These are phyloP conservation scores for Catharanthus roseus DNA, from an alignment of 257 asterid genomes.

Conservation along the genomic window DNA sequence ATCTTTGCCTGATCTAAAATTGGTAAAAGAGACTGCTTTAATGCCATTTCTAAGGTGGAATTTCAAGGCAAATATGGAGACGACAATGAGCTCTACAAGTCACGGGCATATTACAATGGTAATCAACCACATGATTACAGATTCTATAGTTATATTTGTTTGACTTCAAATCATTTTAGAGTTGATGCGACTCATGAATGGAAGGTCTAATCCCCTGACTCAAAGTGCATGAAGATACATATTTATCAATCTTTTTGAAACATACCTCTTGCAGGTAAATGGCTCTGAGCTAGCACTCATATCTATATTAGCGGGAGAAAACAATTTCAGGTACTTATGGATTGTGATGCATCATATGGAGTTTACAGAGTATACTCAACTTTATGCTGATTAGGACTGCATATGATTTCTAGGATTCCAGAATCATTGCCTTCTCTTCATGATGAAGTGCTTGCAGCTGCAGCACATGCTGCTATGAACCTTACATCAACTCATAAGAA, in stretches of 20 bases:
- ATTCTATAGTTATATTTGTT: background rate
- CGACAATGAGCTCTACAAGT: conserved; percentile 49
- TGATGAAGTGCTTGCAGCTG: conserved; percentile 87
- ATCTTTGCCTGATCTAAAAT: conserved; percentile 75
- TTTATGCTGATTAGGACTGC: conserved; percentile 18
- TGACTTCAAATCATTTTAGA: background rate
- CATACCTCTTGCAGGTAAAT: conserved; percentile 41
- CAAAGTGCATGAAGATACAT: background rate
- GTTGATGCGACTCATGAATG: background rate
- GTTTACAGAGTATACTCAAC: background rate
- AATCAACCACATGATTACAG: conserved; percentile 19
- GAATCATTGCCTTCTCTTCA: conserved; percentile 77
- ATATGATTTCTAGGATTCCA: conserved; percentile 50
- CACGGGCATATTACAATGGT: conserved; percentile 69
- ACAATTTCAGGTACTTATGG: conserved; percentile 65
- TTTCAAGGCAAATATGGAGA: conserved; percentile 67
- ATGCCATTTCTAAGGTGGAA: conserved; percentile 71
- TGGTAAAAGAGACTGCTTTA: conserved; percentile 62
- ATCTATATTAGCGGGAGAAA: conserved; percentile 58
- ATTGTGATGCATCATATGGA: background rate
- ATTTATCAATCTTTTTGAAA: background rate
- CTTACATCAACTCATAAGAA: conserved; percentile 49
- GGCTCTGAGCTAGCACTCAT: conserved; percentile 75
- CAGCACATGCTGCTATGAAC: conserved; percentile 59
- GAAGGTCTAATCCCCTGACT: background rate